Evolutionary conservation across 768 basidiomycete genomes (phyloP), one percentile per base, ranked within the genome.

Genomic region (Tulasnella sp.): DNA sequence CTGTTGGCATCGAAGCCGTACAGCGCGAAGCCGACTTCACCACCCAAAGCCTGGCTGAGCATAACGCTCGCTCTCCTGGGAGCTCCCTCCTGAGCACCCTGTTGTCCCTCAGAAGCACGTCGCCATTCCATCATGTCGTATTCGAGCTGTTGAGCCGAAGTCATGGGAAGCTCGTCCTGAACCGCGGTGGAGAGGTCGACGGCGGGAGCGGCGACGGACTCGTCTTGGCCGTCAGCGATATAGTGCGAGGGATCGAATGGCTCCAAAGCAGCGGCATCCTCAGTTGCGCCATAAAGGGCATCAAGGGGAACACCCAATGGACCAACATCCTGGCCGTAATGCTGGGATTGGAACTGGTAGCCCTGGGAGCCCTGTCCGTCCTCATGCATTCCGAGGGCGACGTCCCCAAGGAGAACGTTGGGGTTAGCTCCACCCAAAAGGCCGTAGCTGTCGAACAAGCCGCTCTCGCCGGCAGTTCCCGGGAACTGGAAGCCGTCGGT

Each of bases 91-190:
- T 44, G 35, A 51, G 26, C 69, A 37, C 67, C 40, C 37, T 39
- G 42, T 18, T 44, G 42, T 13, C 48, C 55, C 46, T 40, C 57
- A 20, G 51, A 57, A 20, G 48, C 75, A 5, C 77, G 32, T 26
- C 77, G 37, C 77, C 77, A 77, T 70, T 77, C 77, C 77, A 77
- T 77, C 77, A 77, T 77, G 67, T 77, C 67, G 69, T 70, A 77
- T 46, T 77, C 77, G 44, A 77, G 69, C 77, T 77, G 77, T 26
- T 70, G 40, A 37, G 46, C 35, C n/a, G 74, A 75, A 46, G 74
- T 42, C 74, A 75, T 75, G 61, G 61, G 61, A 67, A 67, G 61
- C 75, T 76, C 75, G 42, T 77, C 77, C 26, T 46, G 67, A 18
- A 70, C 55, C 10, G 75, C 75, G 39, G 75, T 55, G 0, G 51